Percentiles rank a stretch among this genome's conserved stretches.
Evolutionary conservation across 352 stramenopile genomes (phyloP).

Genomic region (Peronosclerospora sorghi): DNA sequence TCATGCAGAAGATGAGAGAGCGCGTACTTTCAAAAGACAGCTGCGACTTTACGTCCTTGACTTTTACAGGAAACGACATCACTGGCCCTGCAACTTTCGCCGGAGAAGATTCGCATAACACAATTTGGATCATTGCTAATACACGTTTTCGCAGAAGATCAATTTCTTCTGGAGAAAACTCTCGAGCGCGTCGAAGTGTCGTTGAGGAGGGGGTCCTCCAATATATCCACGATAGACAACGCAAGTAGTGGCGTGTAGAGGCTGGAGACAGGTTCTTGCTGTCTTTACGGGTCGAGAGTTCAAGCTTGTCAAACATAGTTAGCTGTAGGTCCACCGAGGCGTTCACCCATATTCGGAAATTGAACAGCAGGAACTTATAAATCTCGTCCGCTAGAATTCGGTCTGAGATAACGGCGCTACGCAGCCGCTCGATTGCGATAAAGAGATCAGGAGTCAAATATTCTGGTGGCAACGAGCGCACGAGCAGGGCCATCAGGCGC

Average conservation of each 20-base stretch:
- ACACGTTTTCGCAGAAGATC: constrained; percentile 50
- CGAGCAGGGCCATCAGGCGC: constrained; percentile 49
- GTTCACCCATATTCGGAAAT: constrained; percentile 80
- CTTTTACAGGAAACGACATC: constrained; percentile 41
- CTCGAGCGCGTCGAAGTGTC: constrained; percentile 35
- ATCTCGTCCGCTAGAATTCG: constrained; percentile 71
- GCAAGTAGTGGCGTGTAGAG: constrained; percentile 70
- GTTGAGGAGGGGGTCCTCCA: constrained; percentile 38
- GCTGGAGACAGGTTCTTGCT: constrained; percentile 53
- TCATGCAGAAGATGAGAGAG: constrained; percentile 80
- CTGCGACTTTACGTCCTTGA: constrained; percentile 57
- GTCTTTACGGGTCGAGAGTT: constrained; percentile 67
- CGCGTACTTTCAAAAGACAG: constrained; percentile 77
- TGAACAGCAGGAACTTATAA: constrained; percentile 77
- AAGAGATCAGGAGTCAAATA: constrained; percentile 65
- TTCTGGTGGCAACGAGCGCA: constrained; percentile 49
- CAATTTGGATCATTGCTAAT: constrained; percentile 66
- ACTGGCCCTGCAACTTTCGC: constrained; percentile 39
- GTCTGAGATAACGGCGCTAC: constrained; percentile 68
- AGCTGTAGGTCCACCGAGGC: constrained; percentile 55
- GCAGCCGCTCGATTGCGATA: constrained; percentile 57
- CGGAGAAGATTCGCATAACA: constrained; percentile 59
- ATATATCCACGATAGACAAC: constrained; percentile 80
- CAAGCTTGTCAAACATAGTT: constrained; percentile 71
- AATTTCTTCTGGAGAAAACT: constrained; percentile 49